Evolutionary conservation across 148 eudicot species (phyloP).

Genomic region (Heliamphora exappendiculata): DNA sequence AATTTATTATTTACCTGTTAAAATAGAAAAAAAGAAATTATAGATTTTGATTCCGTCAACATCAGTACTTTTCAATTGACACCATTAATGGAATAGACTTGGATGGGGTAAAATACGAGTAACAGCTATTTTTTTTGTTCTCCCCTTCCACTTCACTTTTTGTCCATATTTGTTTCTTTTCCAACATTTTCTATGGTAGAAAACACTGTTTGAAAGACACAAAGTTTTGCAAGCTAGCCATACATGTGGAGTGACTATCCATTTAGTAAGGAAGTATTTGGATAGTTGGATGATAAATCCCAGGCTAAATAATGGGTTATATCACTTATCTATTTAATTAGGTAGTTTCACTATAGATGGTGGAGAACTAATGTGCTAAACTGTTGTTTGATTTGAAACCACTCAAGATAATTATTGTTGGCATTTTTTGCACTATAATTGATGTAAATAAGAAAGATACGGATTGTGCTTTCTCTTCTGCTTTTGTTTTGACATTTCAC

Average conservation of each 20-base stretch:
- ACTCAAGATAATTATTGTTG: background rate
- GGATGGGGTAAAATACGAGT: background rate
- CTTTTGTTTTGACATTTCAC: background rate
- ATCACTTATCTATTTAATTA: background rate
- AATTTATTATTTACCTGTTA: conserved; percentile 1
- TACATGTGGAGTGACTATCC: background rate
- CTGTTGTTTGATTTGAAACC: background rate
- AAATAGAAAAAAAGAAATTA: background rate
- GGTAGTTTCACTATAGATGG: background rate
- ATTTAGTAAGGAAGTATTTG: background rate
- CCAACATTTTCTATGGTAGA: background rate
- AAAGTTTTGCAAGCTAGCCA: background rate
- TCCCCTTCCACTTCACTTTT: background rate
- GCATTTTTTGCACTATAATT: background rate
- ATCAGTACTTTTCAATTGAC: background rate
- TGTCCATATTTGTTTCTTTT: background rate
- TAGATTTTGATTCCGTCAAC: background rate
- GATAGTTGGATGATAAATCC: background rate
- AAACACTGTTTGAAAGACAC: background rate
- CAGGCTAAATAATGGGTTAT: background rate
- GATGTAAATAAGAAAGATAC: background rate
- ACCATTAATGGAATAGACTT: background rate
- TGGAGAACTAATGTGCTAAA: background rate
- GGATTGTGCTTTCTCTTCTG: background rate
- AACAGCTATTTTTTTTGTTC: background rate